phyloP scores from a whole-genome alignment of 2,329 filamentous ascomycete species.

The Hypomyces rosellus region DNA sequence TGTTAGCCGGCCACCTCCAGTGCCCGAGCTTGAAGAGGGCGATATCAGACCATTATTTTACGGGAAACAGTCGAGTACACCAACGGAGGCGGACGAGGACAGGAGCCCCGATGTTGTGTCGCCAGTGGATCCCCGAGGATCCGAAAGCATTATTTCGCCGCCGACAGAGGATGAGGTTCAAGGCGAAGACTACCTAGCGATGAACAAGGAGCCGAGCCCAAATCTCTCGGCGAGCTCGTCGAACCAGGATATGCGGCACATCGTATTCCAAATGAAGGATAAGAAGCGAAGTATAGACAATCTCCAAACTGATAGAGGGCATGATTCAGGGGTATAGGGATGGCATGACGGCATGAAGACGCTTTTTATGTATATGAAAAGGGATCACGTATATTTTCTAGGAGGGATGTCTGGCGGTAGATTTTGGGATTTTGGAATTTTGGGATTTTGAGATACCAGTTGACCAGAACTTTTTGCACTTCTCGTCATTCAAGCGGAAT shows the following conservation, averaged over 20 bases:
- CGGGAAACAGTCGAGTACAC: no score
- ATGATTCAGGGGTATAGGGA: conserved; percentile 34
- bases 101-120: conserved; percentile 1
- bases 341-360: neutral
- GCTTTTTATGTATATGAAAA: no score
- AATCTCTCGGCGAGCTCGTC: conserved; percentile 5
- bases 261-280: neutral
- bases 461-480: no score
- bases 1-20: conserved; percentile 1
- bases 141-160: conserved; percentile 18
- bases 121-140: no score
- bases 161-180: conserved; percentile 21
- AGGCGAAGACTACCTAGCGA: conserved; percentile 24
- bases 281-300: neutral
- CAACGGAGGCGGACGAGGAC: neutral
- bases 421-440: no score
- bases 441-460: no score
- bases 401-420: no score
- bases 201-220: conserved; percentile 18
- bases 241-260: neutral
- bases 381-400: no score
- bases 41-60: neutral
- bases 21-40: conserved; percentile 3
- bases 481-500: no score
- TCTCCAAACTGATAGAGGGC: conserved; percentile 26